Evolutionary conservation across 805 yeast genomes (phyloP), one percentile per base, ranked within the genome.

Genomic region (Candida odintsovae): DNA sequence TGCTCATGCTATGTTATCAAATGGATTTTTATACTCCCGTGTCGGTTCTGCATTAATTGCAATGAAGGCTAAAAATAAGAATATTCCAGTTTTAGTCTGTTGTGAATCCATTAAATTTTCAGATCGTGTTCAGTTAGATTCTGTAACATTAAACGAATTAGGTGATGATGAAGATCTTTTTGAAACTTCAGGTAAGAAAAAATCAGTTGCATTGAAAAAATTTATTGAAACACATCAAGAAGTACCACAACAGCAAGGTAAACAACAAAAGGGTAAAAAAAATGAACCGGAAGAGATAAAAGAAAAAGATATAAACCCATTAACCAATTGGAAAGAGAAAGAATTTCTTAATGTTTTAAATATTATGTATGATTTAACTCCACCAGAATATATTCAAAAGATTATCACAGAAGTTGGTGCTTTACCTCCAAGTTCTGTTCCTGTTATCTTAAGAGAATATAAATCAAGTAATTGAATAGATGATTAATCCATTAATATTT

Each of bases 401-500:
- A 89, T 94, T 49, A 89, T 94, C 45, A 94, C 98, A 2, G 99
- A 94, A 65, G 80, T 92, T 53, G 99, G 99, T 25, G 88, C 96
- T 3, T 74, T 94, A 55, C 99, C 99, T 11, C 96, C 99, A 38
- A 86, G 95, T n/a, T 89, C 98, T 2, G 98, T 94, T 48, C 99
- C 99, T 23, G 98, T 94, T 42, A 88, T 94, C 50, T 71, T 94
- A 57, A 80, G 98, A 68, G 99, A 94, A 66, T 94, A 92, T 66
- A 88, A 89, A 39, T 48, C 56, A 6, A 42, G 49, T 26, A 28
- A 15, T 28, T 28, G 31, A 28, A 13, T 25, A 25, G 23, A 22
- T 22, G 23, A 22, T n/a, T n/a, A n/a, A n/a, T n/a, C n/a, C n/a
- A n/a, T n/a, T n/a, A n/a, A n/a, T n/a, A n/a, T n/a, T n/a, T n/a